phyloP scores from a whole-genome alignment of 1,284 basidiomycete genomes.

The Peniophora sp. region DNA sequence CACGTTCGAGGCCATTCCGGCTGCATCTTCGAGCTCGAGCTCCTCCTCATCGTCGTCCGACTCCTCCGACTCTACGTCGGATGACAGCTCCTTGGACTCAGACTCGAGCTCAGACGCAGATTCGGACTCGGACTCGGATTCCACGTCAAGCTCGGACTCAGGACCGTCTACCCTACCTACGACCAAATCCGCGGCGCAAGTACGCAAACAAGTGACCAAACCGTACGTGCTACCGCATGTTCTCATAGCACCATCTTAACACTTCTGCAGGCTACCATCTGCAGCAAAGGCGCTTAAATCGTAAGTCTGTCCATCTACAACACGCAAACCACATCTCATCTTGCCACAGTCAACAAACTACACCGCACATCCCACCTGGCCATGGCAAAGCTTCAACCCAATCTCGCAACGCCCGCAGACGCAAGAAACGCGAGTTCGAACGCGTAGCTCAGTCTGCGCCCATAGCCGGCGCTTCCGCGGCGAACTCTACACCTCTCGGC shows the following conservation, averaged over 20 bases:
- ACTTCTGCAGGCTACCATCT: too few species aligned
- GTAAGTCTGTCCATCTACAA: conserved; percentile 2
- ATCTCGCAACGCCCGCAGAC: conserved; percentile 51
- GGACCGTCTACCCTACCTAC: conserved; percentile 14
- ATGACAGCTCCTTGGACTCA: conserved; percentile 12
- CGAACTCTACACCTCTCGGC: conserved; percentile 31
- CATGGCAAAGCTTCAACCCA: conserved; percentile 60
- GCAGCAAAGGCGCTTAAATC: too few species aligned
- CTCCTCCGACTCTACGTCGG: conserved; percentile 13
- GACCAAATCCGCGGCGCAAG: conserved; percentile 11
- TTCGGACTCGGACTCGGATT: neutral
- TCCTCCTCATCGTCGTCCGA: conserved; percentile 5
- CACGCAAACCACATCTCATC: neutral
- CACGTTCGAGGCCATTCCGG: too few species aligned
- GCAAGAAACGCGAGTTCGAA: conserved; percentile 35
- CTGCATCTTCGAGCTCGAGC: conserved; percentile 7
- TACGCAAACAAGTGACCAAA: neutral
- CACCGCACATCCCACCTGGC: conserved; percentile 45
- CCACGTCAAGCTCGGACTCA: conserved; percentile 5
- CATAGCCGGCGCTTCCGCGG: conserved; percentile 10
- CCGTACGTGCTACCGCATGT: too few species aligned
- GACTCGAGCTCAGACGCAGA: conserved; percentile 12
- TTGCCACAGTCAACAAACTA: conserved; percentile 6
- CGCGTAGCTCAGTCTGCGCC: conserved; percentile 13
- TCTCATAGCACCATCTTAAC: too few species aligned